phyloP scores from a whole-genome alignment of 1,139 yeast genomes.

The Diutina pseudorugosa region DNA sequence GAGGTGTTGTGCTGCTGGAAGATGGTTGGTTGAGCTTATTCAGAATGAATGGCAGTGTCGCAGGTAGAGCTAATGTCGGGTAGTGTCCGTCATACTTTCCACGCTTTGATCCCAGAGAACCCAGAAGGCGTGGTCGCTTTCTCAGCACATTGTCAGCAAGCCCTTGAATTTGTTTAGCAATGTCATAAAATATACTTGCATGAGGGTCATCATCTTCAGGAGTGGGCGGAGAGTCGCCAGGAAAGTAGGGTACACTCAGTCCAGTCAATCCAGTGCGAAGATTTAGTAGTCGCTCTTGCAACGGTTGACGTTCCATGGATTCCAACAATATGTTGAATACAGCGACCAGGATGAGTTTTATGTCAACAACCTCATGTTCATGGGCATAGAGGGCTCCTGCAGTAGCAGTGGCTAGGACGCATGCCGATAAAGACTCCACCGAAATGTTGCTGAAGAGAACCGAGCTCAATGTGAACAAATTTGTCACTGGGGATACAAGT shows the following conservation, averaged over 20 bases:
- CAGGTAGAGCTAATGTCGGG: neutral
- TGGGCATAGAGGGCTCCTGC: slow-evolving; percentile 1
- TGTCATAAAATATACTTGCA: neutral
- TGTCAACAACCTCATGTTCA: slow-evolving; percentile 1
- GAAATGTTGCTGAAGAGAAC: neutral
- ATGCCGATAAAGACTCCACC: neutral
- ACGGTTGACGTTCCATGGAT: neutral
- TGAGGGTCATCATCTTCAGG: neutral
- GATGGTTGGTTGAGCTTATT: neutral
- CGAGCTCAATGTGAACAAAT: neutral
- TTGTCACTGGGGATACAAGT: neutral
- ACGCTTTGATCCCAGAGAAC: neutral
- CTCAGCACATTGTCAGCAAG: slow-evolving; percentile 2
- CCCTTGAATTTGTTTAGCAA: neutral
- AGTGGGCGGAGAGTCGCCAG: neutral
- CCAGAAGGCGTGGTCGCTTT: neutral
- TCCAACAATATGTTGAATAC: neutral
- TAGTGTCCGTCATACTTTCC: neutral
- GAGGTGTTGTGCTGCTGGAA: neutral
- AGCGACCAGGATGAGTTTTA: neutral
- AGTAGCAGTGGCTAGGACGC: neutral
- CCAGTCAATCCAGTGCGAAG: neutral
- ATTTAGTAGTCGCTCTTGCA: neutral
- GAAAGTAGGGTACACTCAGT: neutral
- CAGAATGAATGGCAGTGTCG: slow-evolving; percentile 3